Percentiles rank a stretch among this genome's conserved stretches.
These are phyloP conservation scores for Backusella morwellensis DNA, from an alignment of 192 early-diverging fungal genomes.

Conservation along the genomic window DNA sequence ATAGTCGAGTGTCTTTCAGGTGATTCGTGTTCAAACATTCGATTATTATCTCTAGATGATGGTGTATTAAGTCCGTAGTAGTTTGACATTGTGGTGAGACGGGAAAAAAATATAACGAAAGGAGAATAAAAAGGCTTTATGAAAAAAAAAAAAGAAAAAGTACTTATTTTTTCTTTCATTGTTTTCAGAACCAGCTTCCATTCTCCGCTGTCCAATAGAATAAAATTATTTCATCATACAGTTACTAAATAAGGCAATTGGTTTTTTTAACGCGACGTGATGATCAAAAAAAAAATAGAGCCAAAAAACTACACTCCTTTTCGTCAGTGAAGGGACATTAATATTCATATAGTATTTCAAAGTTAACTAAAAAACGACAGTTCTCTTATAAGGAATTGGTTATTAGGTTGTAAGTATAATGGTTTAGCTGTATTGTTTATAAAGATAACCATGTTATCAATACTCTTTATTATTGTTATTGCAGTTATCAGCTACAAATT, in stretches of 20 bases:
- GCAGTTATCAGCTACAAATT: neutral
- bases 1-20: neutral
- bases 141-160: neutral
- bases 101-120: neutral
- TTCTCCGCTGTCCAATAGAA: neutral
- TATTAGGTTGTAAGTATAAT: conserved; percentile 1
- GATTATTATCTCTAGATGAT: neutral
- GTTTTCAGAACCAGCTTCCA: conserved; percentile 5
- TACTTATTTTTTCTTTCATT: neutral
- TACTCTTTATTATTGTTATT: neutral
- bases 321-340: neutral
- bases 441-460: neutral
- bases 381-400: neutral
- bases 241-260: neutral
- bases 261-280: neutral
- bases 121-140: conserved; percentile 2
- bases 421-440: neutral
- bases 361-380: neutral
- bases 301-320: neutral
- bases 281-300: neutral
- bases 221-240: neutral
- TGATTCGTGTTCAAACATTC: neutral
- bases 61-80: neutral
- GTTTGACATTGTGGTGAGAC: conserved; percentile 7
- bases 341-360: conserved; percentile 6